Conservation (phyloP, 2,329 filamentous ascomycete genomes). For the Colletotrichum karsti region DNA sequence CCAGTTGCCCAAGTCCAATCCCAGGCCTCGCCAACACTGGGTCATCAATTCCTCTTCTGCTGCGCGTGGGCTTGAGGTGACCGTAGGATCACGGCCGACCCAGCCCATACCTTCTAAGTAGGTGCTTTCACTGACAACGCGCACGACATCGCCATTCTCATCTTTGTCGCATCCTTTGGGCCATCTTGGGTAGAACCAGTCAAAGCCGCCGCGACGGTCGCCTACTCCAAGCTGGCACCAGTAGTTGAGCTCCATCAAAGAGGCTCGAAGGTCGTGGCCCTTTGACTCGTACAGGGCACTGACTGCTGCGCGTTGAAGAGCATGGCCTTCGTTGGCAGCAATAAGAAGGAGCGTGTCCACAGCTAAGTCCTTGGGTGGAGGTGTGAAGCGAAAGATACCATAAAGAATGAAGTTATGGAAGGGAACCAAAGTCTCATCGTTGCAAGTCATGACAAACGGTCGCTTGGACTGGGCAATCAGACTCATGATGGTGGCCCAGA, state of each 20-base stretch:
- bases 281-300: conserved; percentile 75
- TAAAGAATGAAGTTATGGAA: conserved; percentile 79
- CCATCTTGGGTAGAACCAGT: conserved; percentile 88
- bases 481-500: conserved; percentile 84
- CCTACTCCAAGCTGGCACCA: conserved; percentile 98
- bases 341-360: conserved; percentile 84
- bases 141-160: conserved; percentile 70
- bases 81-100: conserved; percentile 69
- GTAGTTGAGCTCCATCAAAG: conserved; percentile 86
- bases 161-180: conserved; percentile 77
- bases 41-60: conserved; percentile 70
- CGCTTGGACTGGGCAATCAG: conserved; percentile 87
- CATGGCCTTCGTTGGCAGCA: conserved; percentile 89
- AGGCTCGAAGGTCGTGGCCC: conserved; percentile 78
- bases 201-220: conserved; percentile 84
- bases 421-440: conserved; percentile 85
- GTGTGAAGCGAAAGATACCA: conserved; percentile 80
- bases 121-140: conserved; percentile 83
- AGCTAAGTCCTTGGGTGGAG: conserved; percentile 72
- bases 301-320: conserved; percentile 74
- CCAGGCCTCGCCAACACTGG: conserved; percentile 75
- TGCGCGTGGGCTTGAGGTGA: conserved; percentile 44
- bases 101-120: conserved; percentile 83
- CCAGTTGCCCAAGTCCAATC: conserved; percentile 69
- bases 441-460: conserved; percentile 95